These are phyloP conservation scores for Chlorella sp. DNA, from an alignment of 139 green algal species.

Conservation along the genomic window DNA sequence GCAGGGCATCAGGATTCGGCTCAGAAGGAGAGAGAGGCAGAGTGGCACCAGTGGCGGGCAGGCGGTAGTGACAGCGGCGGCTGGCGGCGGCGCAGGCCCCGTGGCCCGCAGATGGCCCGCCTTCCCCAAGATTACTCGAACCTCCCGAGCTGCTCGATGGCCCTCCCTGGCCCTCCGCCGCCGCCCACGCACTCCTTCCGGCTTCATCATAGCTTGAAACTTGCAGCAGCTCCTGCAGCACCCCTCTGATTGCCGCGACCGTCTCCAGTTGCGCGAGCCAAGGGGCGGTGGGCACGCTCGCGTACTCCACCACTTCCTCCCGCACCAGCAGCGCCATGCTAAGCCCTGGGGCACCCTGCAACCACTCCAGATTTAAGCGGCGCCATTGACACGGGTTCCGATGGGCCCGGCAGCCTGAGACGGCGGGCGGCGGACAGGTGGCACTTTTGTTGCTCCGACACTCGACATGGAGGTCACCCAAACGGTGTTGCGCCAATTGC, in stretches of 20 bases:
- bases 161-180: not conserved
- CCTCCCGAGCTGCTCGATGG: too few relatives aligned
- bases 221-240: conserved; percentile 40
- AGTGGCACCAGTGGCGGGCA: not conserved
- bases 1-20: not conserved
- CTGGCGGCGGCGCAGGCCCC: not conserved
- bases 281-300: conserved; percentile 40
- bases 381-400: too few relatives aligned
- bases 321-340: conserved; percentile 26
- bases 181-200: conserved; percentile 20
- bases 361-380: too few relatives aligned
- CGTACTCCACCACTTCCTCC: conserved; percentile 55
- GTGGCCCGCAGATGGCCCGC: not conserved
- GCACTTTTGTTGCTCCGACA: too few relatives aligned
- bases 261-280: conserved; percentile 53
- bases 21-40: not conserved
- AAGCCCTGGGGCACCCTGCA: too few relatives aligned
- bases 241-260: conserved; percentile 23
- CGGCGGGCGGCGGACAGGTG: too few relatives aligned
- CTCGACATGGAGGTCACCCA: too few relatives aligned
- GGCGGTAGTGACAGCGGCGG: not conserved
- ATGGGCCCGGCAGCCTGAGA: too few relatives aligned
- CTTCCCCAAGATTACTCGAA: not conserved
- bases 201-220: conserved; percentile 1
- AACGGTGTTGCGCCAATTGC: too few relatives aligned